Percentiles rank a stretch among this genome's conserved stretches.
Evolutionary conservation across 2,329 filamentous ascomycete species (phyloP).

Genomic region (Dothiorella sarmentorum): DNA sequence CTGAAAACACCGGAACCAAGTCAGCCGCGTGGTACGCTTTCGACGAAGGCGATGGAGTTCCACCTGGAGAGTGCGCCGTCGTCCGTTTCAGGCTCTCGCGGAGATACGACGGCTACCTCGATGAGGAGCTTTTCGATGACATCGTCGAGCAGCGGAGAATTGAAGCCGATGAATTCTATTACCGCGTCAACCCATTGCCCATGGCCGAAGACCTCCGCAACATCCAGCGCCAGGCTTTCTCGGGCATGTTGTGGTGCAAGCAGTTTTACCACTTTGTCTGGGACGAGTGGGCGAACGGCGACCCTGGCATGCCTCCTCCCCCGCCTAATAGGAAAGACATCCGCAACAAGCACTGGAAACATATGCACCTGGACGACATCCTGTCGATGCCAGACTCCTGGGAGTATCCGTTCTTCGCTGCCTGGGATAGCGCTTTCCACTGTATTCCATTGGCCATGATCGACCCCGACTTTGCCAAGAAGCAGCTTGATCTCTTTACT

Average conservation of each 20-base stretch:
- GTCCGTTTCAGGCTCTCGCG: constrained; percentile 86
- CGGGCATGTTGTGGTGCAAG: constrained; percentile 98
- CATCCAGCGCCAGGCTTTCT: constrained; percentile 89
- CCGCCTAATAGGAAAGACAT: constrained; percentile 75
- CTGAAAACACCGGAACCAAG: constrained; percentile 77
- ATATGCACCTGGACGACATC: constrained; percentile 92
- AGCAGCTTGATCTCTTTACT: constrained; percentile 92
- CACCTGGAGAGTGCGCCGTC: constrained; percentile 88
- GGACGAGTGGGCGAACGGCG: constrained; percentile 97
- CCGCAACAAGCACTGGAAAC: constrained; percentile 87
- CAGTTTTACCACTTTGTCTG: constrained; percentile 96
- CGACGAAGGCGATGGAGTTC: constrained; percentile 82
- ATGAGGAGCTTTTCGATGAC: constrained; percentile 90
- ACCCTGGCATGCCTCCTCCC: constrained; percentile 82
- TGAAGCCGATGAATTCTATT: constrained; percentile 97
- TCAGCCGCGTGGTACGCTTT: constrained; percentile 89
- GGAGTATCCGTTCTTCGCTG: constrained; percentile 98
- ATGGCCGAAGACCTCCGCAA: constrained; percentile 93
- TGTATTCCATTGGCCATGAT: constrained; percentile 96
- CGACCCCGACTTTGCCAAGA: constrained; percentile 96
- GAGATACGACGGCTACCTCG: constrained; percentile 72
- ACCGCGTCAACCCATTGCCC: constrained; percentile 83
- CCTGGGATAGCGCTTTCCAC: constrained; percentile 96
- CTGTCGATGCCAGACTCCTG: constrained; percentile 97
- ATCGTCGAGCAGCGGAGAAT: constrained; percentile 78